Base-by-base conservation (phyloP, 2,329 filamentous ascomycete species). In the Arthrobotrys musiformis region DNA sequence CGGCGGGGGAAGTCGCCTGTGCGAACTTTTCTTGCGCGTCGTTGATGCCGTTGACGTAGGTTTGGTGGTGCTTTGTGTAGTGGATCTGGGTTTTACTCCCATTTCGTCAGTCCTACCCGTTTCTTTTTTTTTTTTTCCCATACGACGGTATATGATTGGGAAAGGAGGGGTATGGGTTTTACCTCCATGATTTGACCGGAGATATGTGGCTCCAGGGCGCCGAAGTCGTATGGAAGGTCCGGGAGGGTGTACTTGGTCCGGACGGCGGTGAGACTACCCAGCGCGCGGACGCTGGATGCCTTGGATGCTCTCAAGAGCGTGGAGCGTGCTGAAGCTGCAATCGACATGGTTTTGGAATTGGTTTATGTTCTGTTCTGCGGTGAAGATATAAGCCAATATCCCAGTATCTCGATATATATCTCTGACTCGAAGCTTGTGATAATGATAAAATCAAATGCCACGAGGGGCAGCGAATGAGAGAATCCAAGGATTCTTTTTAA, bases 61-160 rank as follows among this genome's bases (percentile, higher is more conserved):
- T 94, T 85, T 94, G 90, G 87, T 97, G 94, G 88, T 97, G 93
- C 85, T 93, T 94, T 86, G 89, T 90, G 89, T 97, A 92, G 88
- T 97, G 94, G 52, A 97, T 89, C 80, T 81, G 46, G n/a, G 22
- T 52, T 52, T 30, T 2, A 42, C 19, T 19, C 40, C 8, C 40
- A 19, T n/a, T n/a, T n/a, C n/a, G n/a, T n/a, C n/a, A n/a, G n/a
- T n/a, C n/a, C n/a, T n/a, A n/a, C n/a, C n/a, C n/a, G n/a, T n/a
- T n/a, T n/a, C n/a, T n/a, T n/a, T n/a, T n/a, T n/a, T n/a, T n/a
- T n/a, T n/a, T n/a, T n/a, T n/a, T n/a, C n/a, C n/a, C n/a, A n/a
- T n/a, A n/a, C n/a, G n/a, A n/a, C n/a, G n/a, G n/a, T n/a, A n/a
- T 24, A 24, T 1, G 24, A 7, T 46, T 22, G n/a, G 17, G 11